Percentiles rank a stretch among this genome's conserved stretches.
phyloP scores from a whole-genome alignment of 441 rosid genomes.

The Raphanus hybrid region DNA sequence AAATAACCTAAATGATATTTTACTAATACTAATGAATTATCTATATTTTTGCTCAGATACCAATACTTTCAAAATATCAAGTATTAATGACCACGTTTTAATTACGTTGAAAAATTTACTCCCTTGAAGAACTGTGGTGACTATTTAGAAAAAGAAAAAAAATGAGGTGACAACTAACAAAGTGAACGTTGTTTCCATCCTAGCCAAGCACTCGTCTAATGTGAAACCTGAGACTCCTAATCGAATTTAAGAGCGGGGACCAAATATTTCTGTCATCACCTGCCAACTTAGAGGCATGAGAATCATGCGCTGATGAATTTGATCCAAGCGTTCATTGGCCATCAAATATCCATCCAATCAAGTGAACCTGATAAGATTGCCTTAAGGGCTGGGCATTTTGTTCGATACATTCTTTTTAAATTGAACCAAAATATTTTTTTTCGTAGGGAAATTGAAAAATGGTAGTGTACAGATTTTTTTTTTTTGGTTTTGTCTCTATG shows the following conservation, averaged over 20 bases:
- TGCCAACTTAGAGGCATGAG: background rate
- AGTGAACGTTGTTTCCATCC: background rate
- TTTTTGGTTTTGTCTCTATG: too few species aligned
- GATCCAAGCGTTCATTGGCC: background rate
- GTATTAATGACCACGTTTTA: background rate
- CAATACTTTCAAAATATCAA: too few species aligned
- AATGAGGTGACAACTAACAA: background rate
- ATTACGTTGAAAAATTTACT: background rate
- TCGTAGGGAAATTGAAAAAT: too few species aligned
- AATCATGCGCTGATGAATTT: background rate
- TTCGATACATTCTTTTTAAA: too few species aligned
- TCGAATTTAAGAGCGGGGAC: background rate
- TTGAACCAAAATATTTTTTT: too few species aligned
- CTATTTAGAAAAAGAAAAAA: background rate
- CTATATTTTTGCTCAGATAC: too few species aligned
- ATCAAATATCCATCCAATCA: background rate
- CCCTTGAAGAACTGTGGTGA: background rate
- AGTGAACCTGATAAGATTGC: too few species aligned
- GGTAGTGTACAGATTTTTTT: too few species aligned
- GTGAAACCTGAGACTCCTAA: constrained; percentile 1
- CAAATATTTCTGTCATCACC: constrained; percentile 1
- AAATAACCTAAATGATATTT: too few species aligned
- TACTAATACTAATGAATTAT: too few species aligned
- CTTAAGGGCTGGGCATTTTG: too few species aligned
- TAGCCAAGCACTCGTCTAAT: background rate